Base-by-base conservation (phyloP, 768 basidiomycete genomes). In the Auricularia cornea region DNA sequence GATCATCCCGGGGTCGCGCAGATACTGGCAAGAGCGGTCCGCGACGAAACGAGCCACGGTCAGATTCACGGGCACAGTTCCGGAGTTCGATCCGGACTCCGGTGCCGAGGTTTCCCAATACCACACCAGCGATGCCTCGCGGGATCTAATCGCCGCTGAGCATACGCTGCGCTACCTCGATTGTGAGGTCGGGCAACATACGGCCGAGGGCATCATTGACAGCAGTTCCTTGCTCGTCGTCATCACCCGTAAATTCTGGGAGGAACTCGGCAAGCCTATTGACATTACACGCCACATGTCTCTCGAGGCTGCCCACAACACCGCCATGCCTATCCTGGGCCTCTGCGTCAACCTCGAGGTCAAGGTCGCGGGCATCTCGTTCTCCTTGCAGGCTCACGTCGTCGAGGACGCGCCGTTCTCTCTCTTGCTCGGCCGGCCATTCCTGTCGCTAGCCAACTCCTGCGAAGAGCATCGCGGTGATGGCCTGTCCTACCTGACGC, bases 361-460 rank as follows among this genome's bases (percentile, higher is more conserved):
- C 18, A 57, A 18, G 11, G 57, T 67, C 23, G 56, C 23, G 5
- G 59, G 56, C 16, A 30, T 65, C 1, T 29, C 29, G 1, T 18
- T 67, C 29, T 35, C 18, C 2, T 20, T 65, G 18, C 66, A 67
- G 16, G 60, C 62, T 3, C 65, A 62, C 31, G 65, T 67, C 40
- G 59, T 67, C 12, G 33, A 67, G 14, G 57, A 63, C 2, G 61
- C 65, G 3, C 66, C 66, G 8, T 65, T 63, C 35, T 26, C 26
- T 1, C 56, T 67, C 3, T 28, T 67, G 20, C 38, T 67, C 10
- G 66, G 66, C 4, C 41, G 61, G n/a, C 66, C 66, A 1, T 66
- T 67, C 62, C 44, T 48, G 1, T 18, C 44, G 44, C 44, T 48
- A 6, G 44, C 44, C 2, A 11, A 18, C 10, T 10, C 44, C 2